Base-by-base conservation (phyloP, 345 rosid species). In the Reutealis trisperma region DNA sequence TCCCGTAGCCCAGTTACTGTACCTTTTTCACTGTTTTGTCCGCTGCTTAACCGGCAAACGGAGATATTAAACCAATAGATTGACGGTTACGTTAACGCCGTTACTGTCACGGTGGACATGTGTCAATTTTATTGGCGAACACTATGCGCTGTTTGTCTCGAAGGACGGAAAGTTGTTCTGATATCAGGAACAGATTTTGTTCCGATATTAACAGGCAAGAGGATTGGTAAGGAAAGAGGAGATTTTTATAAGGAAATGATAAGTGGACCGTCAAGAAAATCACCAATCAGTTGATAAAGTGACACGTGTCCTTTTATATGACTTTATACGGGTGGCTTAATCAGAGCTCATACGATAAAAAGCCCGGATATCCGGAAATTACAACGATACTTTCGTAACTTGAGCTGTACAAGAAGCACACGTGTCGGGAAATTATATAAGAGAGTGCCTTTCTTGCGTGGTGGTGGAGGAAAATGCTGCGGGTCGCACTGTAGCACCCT, bases 21-120 rank as follows among this genome's bases (percentile, higher is more conserved):
- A 60, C 67, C 52, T 60, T 34, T 34, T 60, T 34, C 18, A 6
- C 51, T n/a, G 75, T 71, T 60, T 60, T 61, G 76, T 60, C 57
- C 76, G 15, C 67, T 61, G 76, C 67, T 61, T 45, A 18, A 73
- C 76, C 58, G 76, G 76, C 76, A 61, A 4, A 11, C 25, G 24
- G 11, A 70, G 73, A 1, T 15, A 49, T 52, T 13, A 49, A 21
- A 37, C 6, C 25, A 37, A 6, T 1, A 13, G 51, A 13, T 19
- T 4, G n/a, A 51, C 21, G 14, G 13, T 49, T 52, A 44, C 25
- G 47, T 57, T n/a, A 57, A 34, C 74, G 74, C 47, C 51, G 74
- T n/a, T 71, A 42, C 15, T 21, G 21, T 34, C 30, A 21, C 44
- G 45, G 55, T 3, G 13, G 2, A 14, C 22, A n/a, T 71, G 63